A percentile compares a stretch with the other conserved stretches of the same genome.
These are phyloP conservation scores for Penicillium bovifimosum DNA, from an alignment of 495 filamentous ascomycete species.

Conservation along the genomic window DNA sequence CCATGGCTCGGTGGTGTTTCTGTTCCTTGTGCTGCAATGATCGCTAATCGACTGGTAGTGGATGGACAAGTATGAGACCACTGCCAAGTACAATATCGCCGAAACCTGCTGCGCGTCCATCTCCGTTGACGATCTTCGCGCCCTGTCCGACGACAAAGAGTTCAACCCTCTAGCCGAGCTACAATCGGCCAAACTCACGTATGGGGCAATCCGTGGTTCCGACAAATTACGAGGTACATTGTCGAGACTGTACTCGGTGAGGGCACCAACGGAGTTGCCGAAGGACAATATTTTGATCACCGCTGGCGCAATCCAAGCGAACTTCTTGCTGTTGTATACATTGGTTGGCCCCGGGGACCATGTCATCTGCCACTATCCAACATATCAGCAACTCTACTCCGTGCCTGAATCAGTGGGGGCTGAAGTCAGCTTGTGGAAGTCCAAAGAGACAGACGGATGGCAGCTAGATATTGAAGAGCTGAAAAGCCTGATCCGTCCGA, in stretches of 20 bases:
- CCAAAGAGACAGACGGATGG: slow-evolving; percentile 60
- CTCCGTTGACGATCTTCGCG: slow-evolving; percentile 65
- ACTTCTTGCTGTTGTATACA: slow-evolving; percentile 71
- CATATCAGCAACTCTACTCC: slow-evolving; percentile 82
- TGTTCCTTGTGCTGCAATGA: neutral
- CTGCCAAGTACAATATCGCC: slow-evolving; percentile 73
- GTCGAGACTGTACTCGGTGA: slow-evolving; percentile 59
- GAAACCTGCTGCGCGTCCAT: slow-evolving; percentile 83
- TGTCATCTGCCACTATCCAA: slow-evolving; percentile 84
- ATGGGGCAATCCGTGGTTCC: slow-evolving; percentile 68
- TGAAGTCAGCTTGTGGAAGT: slow-evolving; percentile 74
- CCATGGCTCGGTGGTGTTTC: neutral
- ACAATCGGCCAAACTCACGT: slow-evolving; percentile 53
- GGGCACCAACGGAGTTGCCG: slow-evolving; percentile 46
- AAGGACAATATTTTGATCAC: slow-evolving; percentile 70
- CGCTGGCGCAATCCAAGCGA: slow-evolving; percentile 77
- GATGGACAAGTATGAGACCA: slow-evolving; percentile 82
- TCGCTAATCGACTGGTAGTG: slow-evolving; percentile 48
- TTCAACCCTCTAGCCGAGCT: slow-evolving; percentile 33
- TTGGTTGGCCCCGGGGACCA: slow-evolving; percentile 77
- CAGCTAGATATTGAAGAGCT: slow-evolving; percentile 63
- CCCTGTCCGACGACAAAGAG: slow-evolving; percentile 50
- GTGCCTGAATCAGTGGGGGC: slow-evolving; percentile 75
- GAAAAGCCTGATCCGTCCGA: slow-evolving; percentile 58
- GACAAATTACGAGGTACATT: slow-evolving; percentile 56